Evolutionary conservation across 2,329 filamentous ascomycete species (phyloP).

Genomic region (Trichocomaceae sp.): DNA sequence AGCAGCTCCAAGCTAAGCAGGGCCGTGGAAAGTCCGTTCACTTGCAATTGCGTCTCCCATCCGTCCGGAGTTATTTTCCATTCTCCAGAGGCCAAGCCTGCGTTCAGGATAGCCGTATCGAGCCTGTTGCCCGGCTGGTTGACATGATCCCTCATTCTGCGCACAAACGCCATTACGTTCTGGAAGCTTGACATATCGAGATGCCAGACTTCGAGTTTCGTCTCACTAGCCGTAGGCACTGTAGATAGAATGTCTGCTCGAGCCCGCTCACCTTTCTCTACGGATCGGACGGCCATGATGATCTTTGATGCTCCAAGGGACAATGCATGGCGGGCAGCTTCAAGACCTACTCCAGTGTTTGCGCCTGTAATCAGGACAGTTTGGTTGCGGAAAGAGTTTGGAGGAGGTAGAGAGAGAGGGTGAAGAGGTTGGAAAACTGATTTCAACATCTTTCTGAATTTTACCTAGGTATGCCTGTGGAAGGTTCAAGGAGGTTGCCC

Average conservation of each 20-base stretch:
- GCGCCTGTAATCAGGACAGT: constrained; percentile 13
- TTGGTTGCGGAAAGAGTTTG: constrained; percentile 5
- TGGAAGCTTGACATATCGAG: constrained; percentile 39
- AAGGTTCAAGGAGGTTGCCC: background rate
- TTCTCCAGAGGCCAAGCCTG: constrained; percentile 26
- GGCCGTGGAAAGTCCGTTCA: constrained; percentile 48
- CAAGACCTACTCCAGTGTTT: constrained; percentile 13
- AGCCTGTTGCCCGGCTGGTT: constrained; percentile 22
- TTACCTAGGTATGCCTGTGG: background rate
- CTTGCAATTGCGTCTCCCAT: constrained; percentile 40
- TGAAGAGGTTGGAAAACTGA: constrained; percentile 7
- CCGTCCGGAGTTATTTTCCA: constrained; percentile 34
- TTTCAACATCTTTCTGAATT: constrained; percentile 1
- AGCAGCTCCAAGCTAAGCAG: constrained; percentile 32
- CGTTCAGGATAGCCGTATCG: constrained; percentile 35
- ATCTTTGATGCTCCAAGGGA: constrained; percentile 12
- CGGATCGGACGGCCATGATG: constrained; percentile 34
- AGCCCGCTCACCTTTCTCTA: constrained; percentile 40
- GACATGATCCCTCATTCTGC: constrained; percentile 17
- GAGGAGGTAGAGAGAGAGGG: background rate
- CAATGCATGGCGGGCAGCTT: constrained; percentile 6
- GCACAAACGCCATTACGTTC: constrained; percentile 34
- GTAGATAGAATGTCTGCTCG: constrained; percentile 33
- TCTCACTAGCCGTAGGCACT: constrained; percentile 5
- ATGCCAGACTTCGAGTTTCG: constrained; percentile 39